A percentile compares a stretch with the other conserved stretches of the same genome.
phyloP scores from a whole-genome alignment of 257 asterid species.

The Salvia miltiorrhiza region DNA sequence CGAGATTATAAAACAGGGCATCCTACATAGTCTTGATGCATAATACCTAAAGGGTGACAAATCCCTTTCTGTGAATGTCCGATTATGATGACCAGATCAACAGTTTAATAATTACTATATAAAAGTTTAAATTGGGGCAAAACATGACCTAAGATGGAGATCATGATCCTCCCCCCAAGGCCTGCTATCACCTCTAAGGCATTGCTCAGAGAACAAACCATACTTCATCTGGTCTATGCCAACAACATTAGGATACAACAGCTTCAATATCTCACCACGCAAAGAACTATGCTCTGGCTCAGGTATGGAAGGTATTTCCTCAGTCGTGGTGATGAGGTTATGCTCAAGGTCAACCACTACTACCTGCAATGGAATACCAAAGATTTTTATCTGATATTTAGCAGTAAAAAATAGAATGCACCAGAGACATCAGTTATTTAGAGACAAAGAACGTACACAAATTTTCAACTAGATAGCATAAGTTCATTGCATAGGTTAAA shows the following conservation, averaged over 20 bases:
- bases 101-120: constrained; percentile 11
- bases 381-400: constrained; percentile 14
- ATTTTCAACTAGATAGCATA: background rate
- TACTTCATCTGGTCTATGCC: constrained; percentile 80
- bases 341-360: constrained; percentile 92
- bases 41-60: constrained; percentile 8
- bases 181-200: constrained; percentile 50
- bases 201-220: constrained; percentile 43
- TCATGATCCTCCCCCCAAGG: constrained; percentile 90
- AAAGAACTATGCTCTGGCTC: constrained; percentile 79
- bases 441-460: background rate
- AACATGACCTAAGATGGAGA: constrained; percentile 71
- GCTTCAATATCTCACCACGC: constrained; percentile 68
- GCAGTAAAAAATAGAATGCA: constrained; percentile 7
- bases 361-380: constrained; percentile 48
- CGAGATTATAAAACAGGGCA: background rate
- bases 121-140: constrained; percentile 17
- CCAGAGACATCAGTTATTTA: background rate
- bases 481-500: background rate
- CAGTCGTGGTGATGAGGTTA: constrained; percentile 77
- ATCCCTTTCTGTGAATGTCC: constrained; percentile 7
- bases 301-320: constrained; percentile 86
- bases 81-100: constrained; percentile 12
- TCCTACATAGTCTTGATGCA: background rate
- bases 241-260: constrained; percentile 77